phyloP scores from a whole-genome alignment of 805 yeast species.

The Barnettozyma wickerhamii region DNA sequence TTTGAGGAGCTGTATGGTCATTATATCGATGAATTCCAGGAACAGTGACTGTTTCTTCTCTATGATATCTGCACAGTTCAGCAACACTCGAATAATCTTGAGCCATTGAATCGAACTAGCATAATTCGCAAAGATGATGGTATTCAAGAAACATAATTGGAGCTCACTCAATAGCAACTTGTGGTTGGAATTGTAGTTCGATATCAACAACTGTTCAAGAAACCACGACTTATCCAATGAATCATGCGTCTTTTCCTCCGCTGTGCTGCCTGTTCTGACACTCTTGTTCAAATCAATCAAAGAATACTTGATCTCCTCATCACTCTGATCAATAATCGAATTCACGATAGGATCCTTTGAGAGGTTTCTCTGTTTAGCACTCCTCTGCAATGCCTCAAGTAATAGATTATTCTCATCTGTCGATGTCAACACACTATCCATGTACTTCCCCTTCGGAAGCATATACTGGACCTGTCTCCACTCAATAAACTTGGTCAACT shows the following conservation, averaged over 20 bases:
- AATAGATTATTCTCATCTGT: constrained; percentile 43
- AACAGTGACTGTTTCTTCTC: constrained; percentile 25
- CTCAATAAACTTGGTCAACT: constrained; percentile 21
- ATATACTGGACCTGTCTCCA: constrained; percentile 25
- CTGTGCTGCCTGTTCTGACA: constrained; percentile 32
- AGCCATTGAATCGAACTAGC: constrained; percentile 67
- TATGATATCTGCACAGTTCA: constrained; percentile 32
- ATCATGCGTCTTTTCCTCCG: constrained; percentile 43
- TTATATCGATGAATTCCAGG: constrained; percentile 26
- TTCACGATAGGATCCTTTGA: constrained; percentile 28
- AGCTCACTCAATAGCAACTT: constrained; percentile 45
- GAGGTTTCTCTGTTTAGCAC: constrained; percentile 25
- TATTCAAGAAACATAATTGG: constrained; percentile 45
- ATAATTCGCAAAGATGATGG: constrained; percentile 54
- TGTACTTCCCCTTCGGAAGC: constrained; percentile 23
- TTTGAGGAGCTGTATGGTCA: constrained; percentile 34
- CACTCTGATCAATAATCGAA: constrained; percentile 29
- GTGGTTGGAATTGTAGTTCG: constrained; percentile 27
- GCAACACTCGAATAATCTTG: constrained; percentile 39
- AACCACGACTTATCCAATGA: constrained; percentile 62
- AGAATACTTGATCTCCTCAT: constrained; percentile 38
- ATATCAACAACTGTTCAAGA: constrained; percentile 31
- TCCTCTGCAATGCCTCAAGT: constrained; percentile 31
- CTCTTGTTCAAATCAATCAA: constrained; percentile 38
- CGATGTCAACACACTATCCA: constrained; percentile 46